Conservation (phyloP, 177 flowering plant genomes). For the Tripterygium wilfordii region DNA sequence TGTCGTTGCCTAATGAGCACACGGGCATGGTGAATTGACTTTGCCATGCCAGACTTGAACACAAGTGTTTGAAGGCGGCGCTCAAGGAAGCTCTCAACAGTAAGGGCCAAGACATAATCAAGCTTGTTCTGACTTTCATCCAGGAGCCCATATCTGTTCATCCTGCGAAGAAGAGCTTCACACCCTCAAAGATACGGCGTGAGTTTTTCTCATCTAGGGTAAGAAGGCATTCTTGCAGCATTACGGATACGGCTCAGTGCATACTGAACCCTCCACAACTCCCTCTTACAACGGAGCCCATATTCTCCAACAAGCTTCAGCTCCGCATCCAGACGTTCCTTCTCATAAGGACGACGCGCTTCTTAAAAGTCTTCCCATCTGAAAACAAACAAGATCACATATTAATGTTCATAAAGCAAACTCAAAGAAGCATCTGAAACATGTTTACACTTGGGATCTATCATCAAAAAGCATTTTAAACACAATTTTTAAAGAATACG, state of each 20-base stretch:
- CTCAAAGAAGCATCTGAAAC: too few relatives aligned
- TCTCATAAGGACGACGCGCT: conserved; percentile 45
- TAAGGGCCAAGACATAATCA: conserved; percentile 47
- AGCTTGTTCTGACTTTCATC: conserved; percentile 49
- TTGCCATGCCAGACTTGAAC: conserved; percentile 47
- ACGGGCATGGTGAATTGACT: conserved; percentile 49
- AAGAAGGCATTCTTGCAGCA: conserved; percentile 34
- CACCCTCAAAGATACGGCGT: conserved; percentile 46
- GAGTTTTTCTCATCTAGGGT: conserved; percentile 44
- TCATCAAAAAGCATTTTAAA: too few relatives aligned
- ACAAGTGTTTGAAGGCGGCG: conserved; percentile 57
- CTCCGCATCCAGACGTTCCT: conserved; percentile 51
- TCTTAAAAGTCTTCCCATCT: conserved; percentile 47
- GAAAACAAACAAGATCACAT: neutral
- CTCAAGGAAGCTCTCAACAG: conserved; percentile 47
- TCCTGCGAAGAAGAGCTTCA: conserved; percentile 42
- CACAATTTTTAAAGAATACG: too few relatives aligned
- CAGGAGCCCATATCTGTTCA: conserved; percentile 41
- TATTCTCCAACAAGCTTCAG: conserved; percentile 50
- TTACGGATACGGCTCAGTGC: conserved; percentile 36
- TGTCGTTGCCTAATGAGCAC: conserved; percentile 47
- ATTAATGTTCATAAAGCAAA: neutral
- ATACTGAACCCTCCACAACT: conserved; percentile 44
- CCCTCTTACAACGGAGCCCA: conserved; percentile 42
- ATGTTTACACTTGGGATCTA: too few relatives aligned